Evolutionary conservation across 2,329 filamentous ascomycete species (phyloP).

Genomic region (Phialocephala sp.): DNA sequence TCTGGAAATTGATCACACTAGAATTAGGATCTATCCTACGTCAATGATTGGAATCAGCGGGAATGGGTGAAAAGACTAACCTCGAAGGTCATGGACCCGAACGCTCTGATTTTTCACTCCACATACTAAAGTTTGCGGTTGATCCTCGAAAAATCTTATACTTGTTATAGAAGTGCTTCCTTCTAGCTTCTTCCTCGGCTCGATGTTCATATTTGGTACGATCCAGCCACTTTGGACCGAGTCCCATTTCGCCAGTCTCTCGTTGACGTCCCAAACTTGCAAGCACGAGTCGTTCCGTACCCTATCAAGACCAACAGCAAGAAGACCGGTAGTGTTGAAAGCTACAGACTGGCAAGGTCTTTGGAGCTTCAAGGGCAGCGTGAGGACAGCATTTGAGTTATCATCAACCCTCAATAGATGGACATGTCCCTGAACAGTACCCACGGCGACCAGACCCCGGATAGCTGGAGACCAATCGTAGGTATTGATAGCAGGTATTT

Average conservation of each 20-base stretch:
- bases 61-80: conserved; percentile 49
- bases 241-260: conserved; percentile 57
- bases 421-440: conserved; percentile 76
- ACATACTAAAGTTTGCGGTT: conserved; percentile 75
- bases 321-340: conserved; percentile 72
- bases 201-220: conserved; percentile 38
- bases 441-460: conserved; percentile 74
- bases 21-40: conserved; percentile 52
- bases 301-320: conserved; percentile 81
- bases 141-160: conserved; percentile 80
- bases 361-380: conserved; percentile 75
- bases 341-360: conserved; percentile 82
- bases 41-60: conserved; percentile 26
- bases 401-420: conserved; percentile 76
- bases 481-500: conserved; percentile 66
- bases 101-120: conserved; percentile 78
- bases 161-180: conserved; percentile 78
- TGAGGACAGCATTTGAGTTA: conserved; percentile 66
- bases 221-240: conserved; percentile 53
- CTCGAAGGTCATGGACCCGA: conserved; percentile 78
- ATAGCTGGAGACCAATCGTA: conserved; percentile 70
- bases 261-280: conserved; percentile 81
- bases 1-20: conserved; percentile 64
- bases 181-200: conserved; percentile 65
- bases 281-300: conserved; percentile 83